Evolutionary conservation across 2,329 filamentous ascomycete genomes (phyloP).

Genomic region (Mycocentrospora acerina): DNA sequence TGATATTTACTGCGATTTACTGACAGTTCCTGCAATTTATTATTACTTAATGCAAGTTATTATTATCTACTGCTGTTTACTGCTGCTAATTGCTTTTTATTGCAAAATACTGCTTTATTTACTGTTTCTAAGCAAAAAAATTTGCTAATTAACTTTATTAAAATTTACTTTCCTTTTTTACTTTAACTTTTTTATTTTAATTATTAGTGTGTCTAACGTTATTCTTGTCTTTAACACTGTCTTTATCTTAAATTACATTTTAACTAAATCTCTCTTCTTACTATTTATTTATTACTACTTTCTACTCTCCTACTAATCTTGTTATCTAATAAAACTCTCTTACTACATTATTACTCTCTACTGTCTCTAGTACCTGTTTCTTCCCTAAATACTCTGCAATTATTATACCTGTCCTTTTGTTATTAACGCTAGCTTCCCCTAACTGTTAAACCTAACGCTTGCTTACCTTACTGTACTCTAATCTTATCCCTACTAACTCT

Average conservation of each 20-base stretch:
- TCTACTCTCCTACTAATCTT: slow-evolving; percentile 5
- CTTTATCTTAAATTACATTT: slow-evolving; percentile 5
- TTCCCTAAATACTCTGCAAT: slow-evolving; percentile 7
- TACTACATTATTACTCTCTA: slow-evolving; percentile 9
- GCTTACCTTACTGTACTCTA: background rate
- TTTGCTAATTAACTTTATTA: background rate
- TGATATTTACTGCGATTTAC: background rate
- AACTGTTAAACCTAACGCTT: background rate
- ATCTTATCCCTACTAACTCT: slow-evolving; percentile 3
- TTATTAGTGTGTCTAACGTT: background rate
- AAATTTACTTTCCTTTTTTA: background rate
- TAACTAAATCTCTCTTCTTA: too few species aligned
- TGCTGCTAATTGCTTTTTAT: background rate
- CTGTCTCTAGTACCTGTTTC: slow-evolving; percentile 3
- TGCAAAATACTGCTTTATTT: background rate
- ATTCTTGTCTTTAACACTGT: background rate
- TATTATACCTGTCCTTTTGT: slow-evolving; percentile 1
- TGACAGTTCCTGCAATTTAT: background rate
- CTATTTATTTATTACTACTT: background rate
- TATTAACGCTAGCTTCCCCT: background rate
- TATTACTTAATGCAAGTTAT: background rate
- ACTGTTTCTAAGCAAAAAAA: background rate
- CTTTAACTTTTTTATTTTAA: background rate
- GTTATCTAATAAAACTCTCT: slow-evolving; percentile 10
- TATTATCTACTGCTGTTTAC: slow-evolving; percentile 1